Conservation (phyloP, 257 asterid genomes). For the Ligustrum vulgare region DNA sequence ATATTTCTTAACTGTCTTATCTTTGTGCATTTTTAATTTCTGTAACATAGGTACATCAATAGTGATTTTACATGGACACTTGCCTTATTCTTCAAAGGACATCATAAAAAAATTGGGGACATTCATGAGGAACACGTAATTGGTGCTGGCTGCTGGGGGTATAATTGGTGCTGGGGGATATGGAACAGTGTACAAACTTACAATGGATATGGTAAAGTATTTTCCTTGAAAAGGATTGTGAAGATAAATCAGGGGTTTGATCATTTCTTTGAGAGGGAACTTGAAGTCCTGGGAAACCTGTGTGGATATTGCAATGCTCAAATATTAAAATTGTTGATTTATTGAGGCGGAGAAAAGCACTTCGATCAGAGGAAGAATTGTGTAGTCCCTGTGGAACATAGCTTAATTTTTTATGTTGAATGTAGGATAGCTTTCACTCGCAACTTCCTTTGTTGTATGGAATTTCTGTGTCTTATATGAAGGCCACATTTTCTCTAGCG, state of each 20-base stretch:
- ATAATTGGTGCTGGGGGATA: slow-evolving; percentile 90
- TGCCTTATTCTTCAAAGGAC: slow-evolving; percentile 91
- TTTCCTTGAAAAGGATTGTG: slow-evolving; percentile 81
- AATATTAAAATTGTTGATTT: slow-evolving; percentile 69
- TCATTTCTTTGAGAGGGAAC: slow-evolving; percentile 88
- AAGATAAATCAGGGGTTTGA: slow-evolving; percentile 81
- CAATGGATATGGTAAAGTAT: slow-evolving; percentile 85
- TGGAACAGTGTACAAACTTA: slow-evolving; percentile 90
- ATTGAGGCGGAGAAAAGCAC: no score
- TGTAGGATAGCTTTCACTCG: no score
- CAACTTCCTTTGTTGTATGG: no score
- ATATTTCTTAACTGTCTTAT: neutral
- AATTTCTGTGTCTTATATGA: no score
- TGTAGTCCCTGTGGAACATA: no score
- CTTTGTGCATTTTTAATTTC: slow-evolving; percentile 12
- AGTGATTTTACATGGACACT: slow-evolving; percentile 94
- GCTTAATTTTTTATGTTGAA: no score
- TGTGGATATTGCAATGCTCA: slow-evolving; percentile 94
- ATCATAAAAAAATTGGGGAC: slow-evolving; percentile 73
- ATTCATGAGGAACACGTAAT: slow-evolving; percentile 82
- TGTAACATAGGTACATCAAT: slow-evolving; percentile 70
- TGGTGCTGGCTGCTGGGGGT: no score
- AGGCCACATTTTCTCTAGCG: no score
- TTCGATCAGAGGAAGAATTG: no score
- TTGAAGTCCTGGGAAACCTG: slow-evolving; percentile 83